Evolutionary conservation across 2,329 filamentous ascomycete genomes (phyloP).

Genomic region (Colletotrichum plurivorum): DNA sequence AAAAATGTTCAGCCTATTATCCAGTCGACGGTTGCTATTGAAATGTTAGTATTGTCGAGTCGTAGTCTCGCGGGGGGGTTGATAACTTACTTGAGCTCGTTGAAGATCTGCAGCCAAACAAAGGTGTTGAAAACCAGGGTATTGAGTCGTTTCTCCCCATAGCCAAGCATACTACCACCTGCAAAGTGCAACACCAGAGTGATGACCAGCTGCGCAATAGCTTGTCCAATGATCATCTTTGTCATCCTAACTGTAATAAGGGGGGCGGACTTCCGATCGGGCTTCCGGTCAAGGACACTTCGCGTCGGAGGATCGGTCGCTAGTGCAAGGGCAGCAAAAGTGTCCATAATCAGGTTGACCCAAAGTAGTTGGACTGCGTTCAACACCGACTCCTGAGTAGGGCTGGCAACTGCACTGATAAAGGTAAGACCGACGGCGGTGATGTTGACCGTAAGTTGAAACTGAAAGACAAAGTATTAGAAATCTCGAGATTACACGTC

Average conservation of each 20-base stretch:
- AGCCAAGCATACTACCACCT: conserved; percentile 11
- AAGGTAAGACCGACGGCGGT: conserved; percentile 73
- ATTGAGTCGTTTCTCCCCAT: conserved; percentile 65
- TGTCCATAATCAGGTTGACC: conserved; percentile 77
- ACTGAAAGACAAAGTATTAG: conserved; percentile 72
- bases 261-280: conserved; percentile 51
- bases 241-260: conserved; percentile 57
- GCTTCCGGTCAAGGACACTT: conserved; percentile 60
- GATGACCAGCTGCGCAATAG: conserved; percentile 71
- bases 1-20: conserved; percentile 91
- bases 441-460: conserved; percentile 75
- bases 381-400: conserved; percentile 65
- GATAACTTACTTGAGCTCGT: conserved; percentile 67
- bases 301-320: conserved; percentile 52
- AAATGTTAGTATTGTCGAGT: conserved; percentile 51
- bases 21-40: conserved; percentile 80
- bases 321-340: conserved; percentile 68
- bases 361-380: conserved; percentile 73
- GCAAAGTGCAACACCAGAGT: conserved; percentile 56
- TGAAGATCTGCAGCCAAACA: conserved; percentile 85
- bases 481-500: conserved; percentile 58
- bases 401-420: conserved; percentile 68
- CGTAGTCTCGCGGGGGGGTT: conserved; percentile 55
- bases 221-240: conserved; percentile 77
- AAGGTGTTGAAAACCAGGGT: conserved; percentile 89